Evolutionary conservation across 257 asterid genomes (phyloP).

Genomic region (Nicotiana otophora): DNA sequence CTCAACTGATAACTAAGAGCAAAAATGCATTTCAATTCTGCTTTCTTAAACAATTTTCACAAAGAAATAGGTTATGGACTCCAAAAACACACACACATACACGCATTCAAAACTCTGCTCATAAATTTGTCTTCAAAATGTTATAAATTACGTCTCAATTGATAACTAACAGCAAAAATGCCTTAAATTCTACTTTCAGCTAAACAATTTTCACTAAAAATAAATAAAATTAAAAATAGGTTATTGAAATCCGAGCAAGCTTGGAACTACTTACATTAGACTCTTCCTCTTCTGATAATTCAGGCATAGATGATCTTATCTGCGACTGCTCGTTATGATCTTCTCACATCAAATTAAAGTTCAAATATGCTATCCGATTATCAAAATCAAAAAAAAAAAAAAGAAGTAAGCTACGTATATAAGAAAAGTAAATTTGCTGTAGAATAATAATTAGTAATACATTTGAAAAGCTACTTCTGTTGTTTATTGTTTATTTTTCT

Average conservation of each 20-base stretch:
- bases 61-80: too few relatives aligned
- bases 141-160: not conserved
- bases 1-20: too few relatives aligned
- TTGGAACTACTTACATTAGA: not conserved
- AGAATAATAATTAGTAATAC: not conserved
- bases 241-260: not conserved
- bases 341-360: not conserved
- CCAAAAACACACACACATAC: not conserved
- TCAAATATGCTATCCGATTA: not conserved
- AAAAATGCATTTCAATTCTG: too few relatives aligned
- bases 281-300: constrained; percentile 5
- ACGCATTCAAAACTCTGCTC: not conserved
- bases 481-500: too few relatives aligned
- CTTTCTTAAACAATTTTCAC: too few relatives aligned
- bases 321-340: not conserved
- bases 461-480: too few relatives aligned
- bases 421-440: not conserved
- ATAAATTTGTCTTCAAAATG: not conserved
- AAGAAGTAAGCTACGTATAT: not conserved
- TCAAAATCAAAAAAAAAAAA: not conserved
- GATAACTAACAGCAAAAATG: not conserved
- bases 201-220: not conserved
- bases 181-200: not conserved
- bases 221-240: not conserved
- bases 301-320: constrained; percentile 3